phyloP scores from a whole-genome alignment of 371 early-diverging fungal species.

The Mucor saturninus region DNA sequence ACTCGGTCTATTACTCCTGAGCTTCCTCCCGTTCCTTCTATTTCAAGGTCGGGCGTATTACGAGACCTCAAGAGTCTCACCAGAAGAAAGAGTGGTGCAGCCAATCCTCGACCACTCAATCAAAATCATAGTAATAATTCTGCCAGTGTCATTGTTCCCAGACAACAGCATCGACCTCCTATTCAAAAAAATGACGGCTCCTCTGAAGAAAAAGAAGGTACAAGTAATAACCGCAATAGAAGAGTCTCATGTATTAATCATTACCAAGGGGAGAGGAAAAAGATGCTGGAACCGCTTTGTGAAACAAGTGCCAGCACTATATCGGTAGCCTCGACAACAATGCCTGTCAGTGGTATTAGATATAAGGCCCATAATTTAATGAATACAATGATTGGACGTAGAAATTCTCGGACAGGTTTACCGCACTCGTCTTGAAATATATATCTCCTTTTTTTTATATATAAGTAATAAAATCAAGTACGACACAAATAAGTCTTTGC shows the following conservation, averaged over 20 bases:
- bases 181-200: not conserved
- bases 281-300: not conserved
- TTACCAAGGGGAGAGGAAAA: not conserved
- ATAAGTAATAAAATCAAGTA: not conserved
- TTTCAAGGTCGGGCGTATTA: constrained; percentile 43
- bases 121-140: not conserved
- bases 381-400: constrained; percentile 19
- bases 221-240: not conserved
- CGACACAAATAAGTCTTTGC: not conserved
- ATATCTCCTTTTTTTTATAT: not conserved
- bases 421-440: constrained; percentile 13
- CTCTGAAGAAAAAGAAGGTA: not conserved
- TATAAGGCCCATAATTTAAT: constrained; percentile 29
- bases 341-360: constrained; percentile 1
- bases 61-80: constrained; percentile 42
- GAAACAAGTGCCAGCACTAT: not conserved
- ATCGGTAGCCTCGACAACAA: not conserved
- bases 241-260: not conserved
- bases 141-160: not conserved
- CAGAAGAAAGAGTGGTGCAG: constrained; percentile 33
- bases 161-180: not conserved
- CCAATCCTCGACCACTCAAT: not conserved
- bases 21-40: constrained; percentile 34
- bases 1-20: constrained; percentile 9
- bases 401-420: constrained; percentile 14